Evolutionary conservation across 2,329 filamentous ascomycete genomes (phyloP).

Genomic region (Fusarium multiceps): DNA sequence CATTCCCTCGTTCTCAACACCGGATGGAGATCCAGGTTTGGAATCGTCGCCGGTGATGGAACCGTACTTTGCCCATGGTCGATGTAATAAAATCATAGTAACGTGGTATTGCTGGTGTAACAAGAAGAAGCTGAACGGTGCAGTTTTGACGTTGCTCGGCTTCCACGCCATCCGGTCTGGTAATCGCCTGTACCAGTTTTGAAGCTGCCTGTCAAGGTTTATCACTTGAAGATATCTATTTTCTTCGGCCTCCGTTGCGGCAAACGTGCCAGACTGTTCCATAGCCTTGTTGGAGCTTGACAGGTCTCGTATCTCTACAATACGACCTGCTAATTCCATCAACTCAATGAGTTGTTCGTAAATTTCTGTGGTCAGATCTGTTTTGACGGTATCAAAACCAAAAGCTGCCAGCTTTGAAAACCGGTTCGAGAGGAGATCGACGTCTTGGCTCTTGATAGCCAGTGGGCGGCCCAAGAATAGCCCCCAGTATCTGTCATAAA

Average conservation of each 20-base stretch:
- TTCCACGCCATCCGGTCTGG: constrained; percentile 62
- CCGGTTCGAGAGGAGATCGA: constrained; percentile 59
- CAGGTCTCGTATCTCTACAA: constrained; percentile 58
- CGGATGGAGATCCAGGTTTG: constrained; percentile 49
- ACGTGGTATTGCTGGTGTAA: constrained; percentile 67
- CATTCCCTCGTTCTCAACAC: constrained; percentile 44
- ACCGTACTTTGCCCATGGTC: constrained; percentile 64
- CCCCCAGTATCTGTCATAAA: constrained; percentile 67
- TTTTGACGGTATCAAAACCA: constrained; percentile 34
- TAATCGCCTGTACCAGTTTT: constrained; percentile 64
- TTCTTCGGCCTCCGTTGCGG: constrained; percentile 53
- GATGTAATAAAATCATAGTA: constrained; percentile 63
- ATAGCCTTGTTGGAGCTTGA: constrained; percentile 50
- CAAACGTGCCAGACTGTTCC: constrained; percentile 47
- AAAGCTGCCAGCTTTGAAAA: constrained; percentile 57
- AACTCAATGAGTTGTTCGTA: constrained; percentile 65
- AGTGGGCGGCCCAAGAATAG: constrained; percentile 65
- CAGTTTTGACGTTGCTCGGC: constrained; percentile 62
- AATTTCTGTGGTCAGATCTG: constrained; percentile 51
- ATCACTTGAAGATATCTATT: constrained; percentile 62
- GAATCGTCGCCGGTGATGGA: constrained; percentile 50
- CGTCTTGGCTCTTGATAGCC: constrained; percentile 64
- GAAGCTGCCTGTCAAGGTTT: constrained; percentile 63
- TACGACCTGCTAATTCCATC: constrained; percentile 66
- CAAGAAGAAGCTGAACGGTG: constrained; percentile 63